A percentile compares a stretch with the other conserved stretches of the same genome.
Evolutionary conservation across 495 filamentous ascomycete genomes (phyloP).

Genomic region (Acidiella bohemica): DNA sequence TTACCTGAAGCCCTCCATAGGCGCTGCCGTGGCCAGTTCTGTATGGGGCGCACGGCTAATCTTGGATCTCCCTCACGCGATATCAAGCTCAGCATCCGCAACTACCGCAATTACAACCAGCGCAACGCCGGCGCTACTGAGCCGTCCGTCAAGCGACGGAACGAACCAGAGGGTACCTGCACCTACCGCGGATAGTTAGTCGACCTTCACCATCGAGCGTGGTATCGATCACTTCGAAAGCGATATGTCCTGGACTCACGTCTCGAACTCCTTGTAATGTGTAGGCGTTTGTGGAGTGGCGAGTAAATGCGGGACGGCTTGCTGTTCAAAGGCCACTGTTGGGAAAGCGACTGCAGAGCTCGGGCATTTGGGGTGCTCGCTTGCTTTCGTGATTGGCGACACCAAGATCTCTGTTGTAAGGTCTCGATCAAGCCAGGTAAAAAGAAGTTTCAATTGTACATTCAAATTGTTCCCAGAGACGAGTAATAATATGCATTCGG

Average conservation of each 20-base stretch:
- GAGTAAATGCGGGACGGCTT: slow-evolving; percentile 10
- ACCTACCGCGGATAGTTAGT: no score
- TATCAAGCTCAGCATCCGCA: background rate
- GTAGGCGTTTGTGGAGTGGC: no score
- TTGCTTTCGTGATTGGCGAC: no score
- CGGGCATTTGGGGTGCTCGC: slow-evolving; percentile 11
- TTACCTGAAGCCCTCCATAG: slow-evolving; percentile 14
- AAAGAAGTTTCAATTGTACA: no score
- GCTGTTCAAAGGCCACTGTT: slow-evolving; percentile 16
- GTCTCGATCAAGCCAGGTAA: no score
- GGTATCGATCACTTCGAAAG: slow-evolving; percentile 16
- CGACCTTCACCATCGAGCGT: slow-evolving; percentile 14
- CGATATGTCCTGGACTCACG: slow-evolving; percentile 5
- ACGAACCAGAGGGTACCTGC: no score
- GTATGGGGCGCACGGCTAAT: slow-evolving; percentile 11
- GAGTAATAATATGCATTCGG: no score
- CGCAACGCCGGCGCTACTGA: no score
- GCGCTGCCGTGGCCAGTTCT: background rate
- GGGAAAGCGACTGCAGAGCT: background rate
- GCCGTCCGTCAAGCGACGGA: no score
- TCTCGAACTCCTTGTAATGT: slow-evolving; percentile 2
- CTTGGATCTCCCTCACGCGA: background rate
- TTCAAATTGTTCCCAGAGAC: no score
- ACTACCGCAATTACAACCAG: no score
- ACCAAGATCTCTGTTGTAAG: no score